A percentile compares a stretch with the other conserved stretches of the same genome.
phyloP scores from a whole-genome alignment of 2,329 filamentous ascomycete species.

The Trichophyton schoenleinii region DNA sequence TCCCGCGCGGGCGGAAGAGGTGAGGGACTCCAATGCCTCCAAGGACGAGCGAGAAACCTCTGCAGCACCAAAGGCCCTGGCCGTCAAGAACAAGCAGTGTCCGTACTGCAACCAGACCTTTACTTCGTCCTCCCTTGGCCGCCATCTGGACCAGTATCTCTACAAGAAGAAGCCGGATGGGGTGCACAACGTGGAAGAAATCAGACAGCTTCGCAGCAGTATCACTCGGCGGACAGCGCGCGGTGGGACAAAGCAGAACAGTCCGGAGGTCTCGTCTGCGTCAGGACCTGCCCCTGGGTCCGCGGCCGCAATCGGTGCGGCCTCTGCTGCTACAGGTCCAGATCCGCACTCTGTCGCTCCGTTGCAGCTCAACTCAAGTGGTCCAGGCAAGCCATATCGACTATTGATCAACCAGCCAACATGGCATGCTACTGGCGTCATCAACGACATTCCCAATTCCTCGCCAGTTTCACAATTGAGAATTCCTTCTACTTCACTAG shows the following conservation, averaged over 20 bases:
- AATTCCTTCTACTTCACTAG: constrained; percentile 8
- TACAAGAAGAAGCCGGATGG: constrained; percentile 91
- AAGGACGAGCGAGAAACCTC: constrained; percentile 3
- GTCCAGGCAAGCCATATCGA: constrained; percentile 24
- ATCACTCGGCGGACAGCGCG: constrained; percentile 80
- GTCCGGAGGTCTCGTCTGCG: constrained; percentile 37
- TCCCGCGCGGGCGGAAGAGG: constrained; percentile 6
- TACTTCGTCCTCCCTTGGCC: constrained; percentile 83
- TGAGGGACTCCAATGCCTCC: constrained; percentile 7
- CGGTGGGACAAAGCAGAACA: constrained; percentile 49
- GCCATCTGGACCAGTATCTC: constrained; percentile 88
- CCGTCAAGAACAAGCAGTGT: constrained; percentile 74
- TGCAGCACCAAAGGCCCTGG: constrained; percentile 26
- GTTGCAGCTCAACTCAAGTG: constrained; percentile 23
- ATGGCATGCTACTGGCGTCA: constrained; percentile 68
- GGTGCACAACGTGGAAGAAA: constrained; percentile 80
- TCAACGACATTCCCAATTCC: constrained; percentile 52
- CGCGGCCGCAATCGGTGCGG: neutral
- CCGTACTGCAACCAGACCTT: constrained; percentile 82
- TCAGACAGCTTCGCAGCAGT: constrained; percentile 64
- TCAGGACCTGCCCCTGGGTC: neutral
- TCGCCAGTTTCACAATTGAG: constrained; percentile 19
- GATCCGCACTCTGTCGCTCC: constrained; percentile 22
- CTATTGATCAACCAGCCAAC: constrained; percentile 49
- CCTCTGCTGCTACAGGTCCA: constrained; percentile 17